Evolutionary conservation across 2,329 filamentous ascomycete species (phyloP).

Genomic region (Trichoderma gracile): DNA sequence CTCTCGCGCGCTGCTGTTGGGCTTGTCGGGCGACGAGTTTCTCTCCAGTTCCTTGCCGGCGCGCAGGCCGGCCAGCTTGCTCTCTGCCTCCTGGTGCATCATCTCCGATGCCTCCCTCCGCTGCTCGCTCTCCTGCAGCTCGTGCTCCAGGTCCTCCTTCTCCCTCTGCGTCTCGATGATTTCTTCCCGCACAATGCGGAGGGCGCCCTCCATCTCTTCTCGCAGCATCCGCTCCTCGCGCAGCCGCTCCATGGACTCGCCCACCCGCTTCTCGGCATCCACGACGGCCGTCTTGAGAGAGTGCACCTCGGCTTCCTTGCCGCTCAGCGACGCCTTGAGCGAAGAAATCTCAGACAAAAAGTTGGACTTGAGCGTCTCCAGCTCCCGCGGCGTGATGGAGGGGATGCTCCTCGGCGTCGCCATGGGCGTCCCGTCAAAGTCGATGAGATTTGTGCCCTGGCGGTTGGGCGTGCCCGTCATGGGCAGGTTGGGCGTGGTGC

Average conservation of each 20-base stretch:
- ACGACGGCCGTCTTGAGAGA: slow-evolving; percentile 84
- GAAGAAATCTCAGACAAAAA: slow-evolving; percentile 92
- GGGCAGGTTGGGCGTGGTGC: slow-evolving; percentile 34
- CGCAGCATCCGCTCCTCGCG: slow-evolving; percentile 72
- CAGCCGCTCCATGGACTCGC: slow-evolving; percentile 78
- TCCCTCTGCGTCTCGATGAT: slow-evolving; percentile 77
- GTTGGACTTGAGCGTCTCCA: slow-evolving; percentile 87
- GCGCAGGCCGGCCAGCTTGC: slow-evolving; percentile 72
- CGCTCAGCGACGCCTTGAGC: slow-evolving; percentile 86
- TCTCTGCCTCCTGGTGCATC: slow-evolving; percentile 73
- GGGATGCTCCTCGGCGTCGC: slow-evolving; percentile 91
- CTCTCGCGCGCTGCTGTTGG: slow-evolving; percentile 48
- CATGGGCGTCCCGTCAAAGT: slow-evolving; percentile 83
- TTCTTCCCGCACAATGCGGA: slow-evolving; percentile 79
- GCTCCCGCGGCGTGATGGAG: slow-evolving; percentile 84
- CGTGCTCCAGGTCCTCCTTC: slow-evolving; percentile 73
- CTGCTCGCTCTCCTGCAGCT: slow-evolving; percentile 75
- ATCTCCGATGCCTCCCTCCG: slow-evolving; percentile 72
- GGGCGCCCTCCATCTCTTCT: slow-evolving; percentile 80
- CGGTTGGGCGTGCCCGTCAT: slow-evolving; percentile 49
- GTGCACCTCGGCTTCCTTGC: slow-evolving; percentile 87
- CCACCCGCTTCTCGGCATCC: slow-evolving; percentile 89
- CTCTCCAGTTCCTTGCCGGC: slow-evolving; percentile 55
- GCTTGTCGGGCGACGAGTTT: slow-evolving; percentile 43
- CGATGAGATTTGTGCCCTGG: slow-evolving; percentile 67